Evolutionary conservation across 2,329 filamentous ascomycete genomes (phyloP).

Genomic region (Didymella sp.): DNA sequence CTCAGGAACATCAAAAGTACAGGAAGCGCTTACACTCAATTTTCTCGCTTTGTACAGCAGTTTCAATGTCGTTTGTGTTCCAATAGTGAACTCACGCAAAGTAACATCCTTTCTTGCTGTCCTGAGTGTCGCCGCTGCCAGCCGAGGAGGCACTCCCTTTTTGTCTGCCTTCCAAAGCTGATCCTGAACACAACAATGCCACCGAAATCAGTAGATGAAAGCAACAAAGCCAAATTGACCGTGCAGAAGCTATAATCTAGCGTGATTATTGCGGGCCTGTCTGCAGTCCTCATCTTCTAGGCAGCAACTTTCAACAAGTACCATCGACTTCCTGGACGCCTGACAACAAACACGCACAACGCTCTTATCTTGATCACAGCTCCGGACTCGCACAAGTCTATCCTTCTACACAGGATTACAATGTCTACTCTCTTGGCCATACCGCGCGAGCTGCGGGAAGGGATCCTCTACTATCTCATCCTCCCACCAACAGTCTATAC

Average conservation of each 20-base stretch:
- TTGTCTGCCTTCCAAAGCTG: neutral
- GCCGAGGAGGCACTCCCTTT: neutral
- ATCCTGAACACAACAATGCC: neutral
- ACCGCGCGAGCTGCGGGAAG: conserved; percentile 40
- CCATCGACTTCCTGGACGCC: neutral
- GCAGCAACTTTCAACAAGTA: conserved; percentile 12
- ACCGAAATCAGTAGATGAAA: neutral
- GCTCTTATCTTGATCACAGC: neutral
- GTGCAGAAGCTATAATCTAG: neutral
- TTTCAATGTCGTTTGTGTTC: neutral
- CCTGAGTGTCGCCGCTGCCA: neutral
- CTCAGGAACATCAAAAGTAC: neutral
- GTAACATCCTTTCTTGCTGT: neutral
- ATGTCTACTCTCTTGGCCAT: conserved; percentile 27
- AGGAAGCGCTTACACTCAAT: neutral
- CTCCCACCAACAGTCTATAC: conserved; percentile 34
- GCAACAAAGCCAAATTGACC: neutral
- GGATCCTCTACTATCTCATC: conserved; percentile 31
- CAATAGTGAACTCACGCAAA: neutral
- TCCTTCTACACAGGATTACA: neutral
- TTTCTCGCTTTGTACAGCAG: neutral
- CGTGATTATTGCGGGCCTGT: neutral
- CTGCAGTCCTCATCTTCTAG: conserved; percentile 7
- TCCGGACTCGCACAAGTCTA: neutral
- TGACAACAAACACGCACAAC: neutral